These are phyloP conservation scores for Curvularia sp. DNA, from an alignment of 2,329 filamentous ascomycete species.

Conservation along the genomic window DNA sequence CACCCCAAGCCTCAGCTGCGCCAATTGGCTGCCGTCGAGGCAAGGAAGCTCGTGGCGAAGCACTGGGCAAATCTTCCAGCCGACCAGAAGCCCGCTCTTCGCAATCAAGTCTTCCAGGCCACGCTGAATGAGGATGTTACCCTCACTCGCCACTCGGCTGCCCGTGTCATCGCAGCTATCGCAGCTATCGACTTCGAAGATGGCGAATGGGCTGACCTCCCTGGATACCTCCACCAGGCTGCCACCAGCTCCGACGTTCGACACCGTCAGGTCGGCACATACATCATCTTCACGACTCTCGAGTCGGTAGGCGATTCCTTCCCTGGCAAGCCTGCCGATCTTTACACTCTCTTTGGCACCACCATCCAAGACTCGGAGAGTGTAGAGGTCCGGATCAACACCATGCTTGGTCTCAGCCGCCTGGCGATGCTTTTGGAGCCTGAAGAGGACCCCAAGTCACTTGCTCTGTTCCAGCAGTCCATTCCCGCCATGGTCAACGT, in stretches of 20 bases:
- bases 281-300: conserved; percentile 89
- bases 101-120: conserved; percentile 82
- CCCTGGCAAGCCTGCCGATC: conserved; percentile 76
- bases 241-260: conserved; percentile 75
- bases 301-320: conserved; percentile 88
- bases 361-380: conserved; percentile 92
- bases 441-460: conserved; percentile 78
- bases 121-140: conserved; percentile 79
- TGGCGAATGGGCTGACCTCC: conserved; percentile 83
- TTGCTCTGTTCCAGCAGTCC: conserved; percentile 78
- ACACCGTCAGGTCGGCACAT: conserved; percentile 89
- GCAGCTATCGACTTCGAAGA: conserved; percentile 86
- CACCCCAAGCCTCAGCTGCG: conserved; percentile 75
- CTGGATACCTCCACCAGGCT: conserved; percentile 79
- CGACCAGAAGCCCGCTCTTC: conserved; percentile 79
- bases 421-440: conserved; percentile 86
- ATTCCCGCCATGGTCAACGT: conserved; percentile 89
- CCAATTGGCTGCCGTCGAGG: conserved; percentile 91
- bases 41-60: conserved; percentile 79
- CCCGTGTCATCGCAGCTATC: conserved; percentile 85
- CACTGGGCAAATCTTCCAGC: conserved; percentile 80
- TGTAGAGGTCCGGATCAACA: conserved; percentile 92
- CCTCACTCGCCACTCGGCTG: conserved; percentile 82
- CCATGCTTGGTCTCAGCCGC: conserved; percentile 86
- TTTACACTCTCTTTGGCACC: conserved; percentile 83